phyloP scores from a whole-genome alignment of 768 basidiomycete genomes.

The Chiua virens region DNA sequence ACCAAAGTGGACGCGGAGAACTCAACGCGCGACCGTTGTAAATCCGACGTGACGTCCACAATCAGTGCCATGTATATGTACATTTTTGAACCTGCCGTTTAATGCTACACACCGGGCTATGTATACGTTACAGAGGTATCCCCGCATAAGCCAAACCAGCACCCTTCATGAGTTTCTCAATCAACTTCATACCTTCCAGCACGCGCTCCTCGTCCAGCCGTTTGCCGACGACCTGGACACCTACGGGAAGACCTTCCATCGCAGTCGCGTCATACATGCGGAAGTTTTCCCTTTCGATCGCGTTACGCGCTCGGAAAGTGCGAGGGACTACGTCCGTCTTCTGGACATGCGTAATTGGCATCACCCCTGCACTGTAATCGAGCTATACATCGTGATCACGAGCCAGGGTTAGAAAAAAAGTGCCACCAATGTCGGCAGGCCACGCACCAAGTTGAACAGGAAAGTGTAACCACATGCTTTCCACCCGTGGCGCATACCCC shows the following conservation, averaged over 20 bases:
- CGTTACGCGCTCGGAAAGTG: constrained; percentile 32
- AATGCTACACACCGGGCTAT: too few species aligned
- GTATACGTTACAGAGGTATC: constrained; percentile 15
- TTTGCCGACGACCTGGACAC: constrained; percentile 43
- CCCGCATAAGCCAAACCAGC: constrained; percentile 25
- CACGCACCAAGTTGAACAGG: constrained; percentile 62
- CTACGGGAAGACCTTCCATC: constrained; percentile 47
- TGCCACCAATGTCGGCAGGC: background rate
- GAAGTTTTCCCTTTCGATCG: constrained; percentile 40
- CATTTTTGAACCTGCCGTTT: too few species aligned
- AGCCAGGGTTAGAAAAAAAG: background rate
- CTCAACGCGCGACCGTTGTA: too few species aligned
- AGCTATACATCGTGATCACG: constrained; percentile 25
- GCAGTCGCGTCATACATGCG: constrained; percentile 40
- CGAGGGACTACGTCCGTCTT: constrained; percentile 31
- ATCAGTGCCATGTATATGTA: too few species aligned
- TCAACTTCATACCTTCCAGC: constrained; percentile 44
- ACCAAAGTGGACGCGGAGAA: too few species aligned
- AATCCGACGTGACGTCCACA: too few species aligned
- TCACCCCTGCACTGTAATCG: constrained; percentile 45
- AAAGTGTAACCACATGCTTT: constrained; percentile 64
- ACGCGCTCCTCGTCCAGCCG: constrained; percentile 50
- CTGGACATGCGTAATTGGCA: constrained; percentile 45
- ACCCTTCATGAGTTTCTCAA: constrained; percentile 30
- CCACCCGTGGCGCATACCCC: constrained; percentile 52